phyloP scores from a whole-genome alignment of 2,329 filamentous ascomycete species.

The Microdochium nivale region DNA sequence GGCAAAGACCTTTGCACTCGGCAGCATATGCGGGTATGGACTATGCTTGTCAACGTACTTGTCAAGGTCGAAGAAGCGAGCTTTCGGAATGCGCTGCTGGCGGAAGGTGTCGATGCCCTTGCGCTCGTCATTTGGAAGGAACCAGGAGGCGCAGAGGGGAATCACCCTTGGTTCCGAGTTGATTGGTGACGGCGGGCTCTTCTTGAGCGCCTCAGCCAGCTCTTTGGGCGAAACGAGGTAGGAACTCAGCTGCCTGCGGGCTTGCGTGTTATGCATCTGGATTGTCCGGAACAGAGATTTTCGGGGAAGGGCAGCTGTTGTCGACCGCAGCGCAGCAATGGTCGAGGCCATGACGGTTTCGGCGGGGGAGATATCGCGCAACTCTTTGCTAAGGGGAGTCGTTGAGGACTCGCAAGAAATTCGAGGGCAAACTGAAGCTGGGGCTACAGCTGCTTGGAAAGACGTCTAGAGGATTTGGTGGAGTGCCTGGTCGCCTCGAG shows the following conservation, averaged over 20 bases:
- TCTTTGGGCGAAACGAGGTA: slow-evolving; percentile 84
- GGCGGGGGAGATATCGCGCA: slow-evolving; percentile 3
- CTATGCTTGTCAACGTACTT: slow-evolving; percentile 80
- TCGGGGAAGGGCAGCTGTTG: slow-evolving; percentile 28
- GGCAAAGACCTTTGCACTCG: slow-evolving; percentile 70
- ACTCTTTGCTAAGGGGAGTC: slow-evolving; percentile 1
- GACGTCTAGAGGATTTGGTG: too few species aligned
- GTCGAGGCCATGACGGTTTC: slow-evolving; percentile 29
- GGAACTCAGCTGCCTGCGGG: slow-evolving; percentile 55
- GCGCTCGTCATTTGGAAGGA: slow-evolving; percentile 84
- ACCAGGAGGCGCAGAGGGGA: slow-evolving; percentile 90
- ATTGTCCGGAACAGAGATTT: slow-evolving; percentile 21
- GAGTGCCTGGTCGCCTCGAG: neutral
- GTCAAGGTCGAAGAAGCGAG: slow-evolving; percentile 95
- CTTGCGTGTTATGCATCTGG: slow-evolving; percentile 24
- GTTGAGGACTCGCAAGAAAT: too few species aligned
- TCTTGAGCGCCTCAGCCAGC: slow-evolving; percentile 71
- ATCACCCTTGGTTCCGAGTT: slow-evolving; percentile 77
- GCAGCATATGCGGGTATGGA: slow-evolving; percentile 95
- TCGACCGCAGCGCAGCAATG: slow-evolving; percentile 30
- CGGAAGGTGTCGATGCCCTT: slow-evolving; percentile 75
- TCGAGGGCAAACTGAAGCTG: too few species aligned
- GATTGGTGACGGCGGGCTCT: slow-evolving; percentile 71
- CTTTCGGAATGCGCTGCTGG: slow-evolving; percentile 74
- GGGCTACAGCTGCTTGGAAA: too few species aligned